Base-by-base conservation (phyloP, 257 asterid genomes). In the Fraxinus pennsylvanica region DNA sequence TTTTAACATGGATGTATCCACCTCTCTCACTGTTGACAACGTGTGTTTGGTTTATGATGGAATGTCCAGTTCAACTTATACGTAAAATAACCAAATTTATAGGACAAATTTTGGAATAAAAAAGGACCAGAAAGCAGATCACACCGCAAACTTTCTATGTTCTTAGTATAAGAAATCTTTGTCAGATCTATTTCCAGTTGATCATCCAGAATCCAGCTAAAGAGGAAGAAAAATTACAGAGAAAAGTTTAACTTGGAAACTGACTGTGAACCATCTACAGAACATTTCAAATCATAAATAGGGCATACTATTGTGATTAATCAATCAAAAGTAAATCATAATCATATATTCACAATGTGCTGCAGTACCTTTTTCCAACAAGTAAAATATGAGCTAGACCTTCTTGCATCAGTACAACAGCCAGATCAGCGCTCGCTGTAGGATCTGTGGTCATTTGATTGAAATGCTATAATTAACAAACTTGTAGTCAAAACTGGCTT, bases 381-480 rank as follows among this genome's bases (percentile, higher is more conserved):
- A 95, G 98, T 36, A 95, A 82, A 77, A 95, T 84, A 84, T 93
- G 87, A 33, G 97, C 94, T 78, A 93, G 82, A 32, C 99, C 99
- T 89, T 95, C 99, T 87, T 95, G 99, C 98, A 95, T 91, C 85
- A 95, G 84, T 83, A 95, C 90, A 81, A 95, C 92, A 45, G 97
- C 98, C 82, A 95, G 81, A 83, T 95, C 98, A 12, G 99, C 99
- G 54, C 98, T 89, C 35, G 96, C 97, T 78, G 91, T 85, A n/a
- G 97, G 97, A 83, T 93, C 99, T 95, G 79, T 33, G 74, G 75
- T 61, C 76, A 83, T 73, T 75, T 50, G 25, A 83, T 73, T 57
- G 76, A 47, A 9, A 76, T 65, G 78, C 57, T 77, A 67, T 17
- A 73, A 84, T 82, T 73, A 88, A 81, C 72, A 81, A 41, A 85